Evolutionary conservation across 2,329 filamentous ascomycete species (phyloP).

Genomic region (Colletotrichum spinosum): DNA sequence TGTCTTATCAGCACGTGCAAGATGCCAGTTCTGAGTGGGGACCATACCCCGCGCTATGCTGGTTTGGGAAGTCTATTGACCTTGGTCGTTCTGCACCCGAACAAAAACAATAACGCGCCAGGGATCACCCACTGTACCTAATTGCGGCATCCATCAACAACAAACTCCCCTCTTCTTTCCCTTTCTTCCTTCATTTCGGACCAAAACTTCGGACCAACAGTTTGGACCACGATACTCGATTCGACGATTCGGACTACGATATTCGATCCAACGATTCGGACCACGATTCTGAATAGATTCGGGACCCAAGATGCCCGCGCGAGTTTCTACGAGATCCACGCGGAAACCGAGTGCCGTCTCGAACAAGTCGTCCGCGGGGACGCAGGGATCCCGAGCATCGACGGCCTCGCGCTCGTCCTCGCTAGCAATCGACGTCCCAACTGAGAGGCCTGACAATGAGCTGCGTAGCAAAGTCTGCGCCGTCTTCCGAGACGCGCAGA

Average conservation of each 20-base stretch:
- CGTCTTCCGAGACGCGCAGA: conserved; percentile 85
- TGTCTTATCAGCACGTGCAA: conserved; percentile 37
- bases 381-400: conserved; percentile 55
- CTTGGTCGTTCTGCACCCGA: conserved; percentile 23
- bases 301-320: conserved; percentile 58
- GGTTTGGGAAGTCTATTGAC: conserved; percentile 38
- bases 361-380: conserved; percentile 53
- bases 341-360: conserved; percentile 57
- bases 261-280: conserved; percentile 1
- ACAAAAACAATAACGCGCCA: conserved; percentile 39
- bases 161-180: conserved; percentile 15
- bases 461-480: conserved; percentile 80
- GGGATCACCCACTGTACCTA: conserved; percentile 26
- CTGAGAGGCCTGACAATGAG: conserved; percentile 77
- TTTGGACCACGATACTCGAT: background rate
- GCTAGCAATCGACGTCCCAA: conserved; percentile 65
- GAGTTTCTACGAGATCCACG: conserved; percentile 59
- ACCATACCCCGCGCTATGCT: conserved; percentile 38
- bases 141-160: conserved; percentile 31
- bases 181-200: conserved; percentile 16
- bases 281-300: background rate
- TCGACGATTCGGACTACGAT: background rate
- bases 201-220: too few species aligned
- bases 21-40: conserved; percentile 6
- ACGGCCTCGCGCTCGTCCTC: conserved; percentile 61